Evolutionary conservation across 306 rosid genomes (phyloP).

Genomic region (Castanospermum australe): DNA sequence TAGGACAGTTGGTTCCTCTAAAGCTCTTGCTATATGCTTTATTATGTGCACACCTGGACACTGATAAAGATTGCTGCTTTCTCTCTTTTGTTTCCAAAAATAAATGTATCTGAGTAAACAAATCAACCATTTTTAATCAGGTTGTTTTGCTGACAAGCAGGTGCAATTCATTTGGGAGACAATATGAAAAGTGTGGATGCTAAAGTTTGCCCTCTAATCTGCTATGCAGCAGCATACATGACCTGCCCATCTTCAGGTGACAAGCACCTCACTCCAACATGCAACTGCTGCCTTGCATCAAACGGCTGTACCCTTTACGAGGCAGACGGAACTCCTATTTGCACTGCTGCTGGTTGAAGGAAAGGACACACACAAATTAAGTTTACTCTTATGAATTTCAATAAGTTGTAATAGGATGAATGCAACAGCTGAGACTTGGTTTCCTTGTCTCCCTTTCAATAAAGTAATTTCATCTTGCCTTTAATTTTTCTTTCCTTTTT

Average conservation of each 20-base stretch:
- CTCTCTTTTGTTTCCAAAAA: background rate
- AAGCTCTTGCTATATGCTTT: too few relatives aligned
- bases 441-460: background rate
- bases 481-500: background rate
- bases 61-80: too few relatives aligned
- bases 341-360: slow-evolving; percentile 3
- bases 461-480: background rate
- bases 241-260: slow-evolving; percentile 47
- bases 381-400: too few relatives aligned
- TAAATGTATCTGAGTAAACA: too few relatives aligned
- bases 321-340: slow-evolving; percentile 34
- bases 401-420: background rate
- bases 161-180: slow-evolving; percentile 16
- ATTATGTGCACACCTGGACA: too few relatives aligned
- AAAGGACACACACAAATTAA: background rate
- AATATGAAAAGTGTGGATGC: background rate
- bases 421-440: background rate
- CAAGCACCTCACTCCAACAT: slow-evolving; percentile 31
- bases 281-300: slow-evolving; percentile 49
- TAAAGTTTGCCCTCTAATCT: slow-evolving; percentile 20
- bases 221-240: slow-evolving; percentile 38
- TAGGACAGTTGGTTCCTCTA: too few relatives aligned
- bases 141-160: background rate
- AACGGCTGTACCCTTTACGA: slow-evolving; percentile 33
- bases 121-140: background rate